phyloP scores from a whole-genome alignment of 75 land plant species.

The Cryptomeria japonica region DNA sequence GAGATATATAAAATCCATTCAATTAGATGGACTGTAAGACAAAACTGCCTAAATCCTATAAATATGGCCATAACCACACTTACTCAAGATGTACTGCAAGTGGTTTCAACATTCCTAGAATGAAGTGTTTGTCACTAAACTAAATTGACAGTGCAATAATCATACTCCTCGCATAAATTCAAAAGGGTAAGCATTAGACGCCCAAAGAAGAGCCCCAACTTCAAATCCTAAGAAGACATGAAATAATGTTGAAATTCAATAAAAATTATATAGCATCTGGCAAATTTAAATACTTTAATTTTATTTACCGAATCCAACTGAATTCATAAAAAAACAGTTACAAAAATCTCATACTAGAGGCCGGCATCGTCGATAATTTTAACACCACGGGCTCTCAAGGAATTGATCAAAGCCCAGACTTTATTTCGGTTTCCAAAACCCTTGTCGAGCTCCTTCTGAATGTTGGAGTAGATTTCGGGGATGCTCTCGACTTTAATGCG shows the following conservation, averaged over 20 bases:
- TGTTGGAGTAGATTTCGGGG: conserved; percentile 44
- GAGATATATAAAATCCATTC: neutral
- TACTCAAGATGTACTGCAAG: no score
- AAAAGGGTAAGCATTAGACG: neutral
- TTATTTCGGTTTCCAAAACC: conserved; percentile 55
- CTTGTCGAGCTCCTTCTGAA: conserved; percentile 60
- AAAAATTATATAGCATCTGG: no score
- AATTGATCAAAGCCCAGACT: conserved; percentile 59
- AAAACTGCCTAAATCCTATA: no score
- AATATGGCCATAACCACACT: no score
- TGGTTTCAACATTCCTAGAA: neutral
- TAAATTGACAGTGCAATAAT: no score
- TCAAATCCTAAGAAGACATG: no score
- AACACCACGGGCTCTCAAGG: conserved; percentile 43
- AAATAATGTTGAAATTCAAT: no score
- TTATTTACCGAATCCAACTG: neutral
- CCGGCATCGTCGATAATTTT: conserved; percentile 37
- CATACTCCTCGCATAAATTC: neutral
- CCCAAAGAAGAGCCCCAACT: no score
- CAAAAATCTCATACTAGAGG: neutral
- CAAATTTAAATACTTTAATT: no score
- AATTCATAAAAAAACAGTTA: neutral
- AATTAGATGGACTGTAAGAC: neutral
- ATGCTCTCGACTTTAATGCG: conserved; percentile 65
- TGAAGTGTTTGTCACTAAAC: no score